phyloP scores from a whole-genome alignment of 768 basidiomycete genomes.

The Naganishia randhawae region DNA sequence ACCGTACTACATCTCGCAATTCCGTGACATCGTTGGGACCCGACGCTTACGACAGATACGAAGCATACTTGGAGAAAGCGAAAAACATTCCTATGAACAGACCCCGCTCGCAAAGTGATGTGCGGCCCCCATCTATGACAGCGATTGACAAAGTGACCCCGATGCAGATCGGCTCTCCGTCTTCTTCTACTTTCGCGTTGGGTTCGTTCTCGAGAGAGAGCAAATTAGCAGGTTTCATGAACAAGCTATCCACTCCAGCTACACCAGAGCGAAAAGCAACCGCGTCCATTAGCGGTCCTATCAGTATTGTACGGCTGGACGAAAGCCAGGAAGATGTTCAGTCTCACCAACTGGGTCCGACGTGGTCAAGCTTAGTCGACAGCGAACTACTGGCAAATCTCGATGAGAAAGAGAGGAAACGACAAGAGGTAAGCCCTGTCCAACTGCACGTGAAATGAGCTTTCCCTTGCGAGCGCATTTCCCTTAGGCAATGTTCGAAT shows the following conservation, averaged over 20 bases:
- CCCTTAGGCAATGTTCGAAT: slow-evolving; percentile 84
- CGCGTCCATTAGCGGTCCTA: slow-evolving; percentile 61
- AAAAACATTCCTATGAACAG: slow-evolving; percentile 26
- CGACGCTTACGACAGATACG: slow-evolving; percentile 86
- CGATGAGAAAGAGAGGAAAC: slow-evolving; percentile 69
- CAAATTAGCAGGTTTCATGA: slow-evolving; percentile 28
- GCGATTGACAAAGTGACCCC: not conserved
- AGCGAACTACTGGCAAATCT: slow-evolving; percentile 76
- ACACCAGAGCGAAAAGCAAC: slow-evolving; percentile 44
- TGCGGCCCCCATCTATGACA: slow-evolving; percentile 56
- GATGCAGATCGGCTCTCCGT: slow-evolving; percentile 18
- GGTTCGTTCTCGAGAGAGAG: slow-evolving; percentile 12
- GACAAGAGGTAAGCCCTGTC: slow-evolving; percentile 68
- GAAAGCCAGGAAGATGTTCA: not conserved
- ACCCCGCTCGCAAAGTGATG: slow-evolving; percentile 40
- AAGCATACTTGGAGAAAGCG: slow-evolving; percentile 64
- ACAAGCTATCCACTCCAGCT: slow-evolving; percentile 12
- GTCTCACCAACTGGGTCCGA: slow-evolving; percentile 54
- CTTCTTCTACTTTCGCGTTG: slow-evolving; percentile 7
- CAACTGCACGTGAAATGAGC: not conserved
- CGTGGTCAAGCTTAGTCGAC: slow-evolving; percentile 90
- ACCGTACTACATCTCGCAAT: slow-evolving; percentile 37
- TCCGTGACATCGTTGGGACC: slow-evolving; percentile 57
- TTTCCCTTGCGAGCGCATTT: not conserved
- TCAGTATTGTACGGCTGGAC: slow-evolving; percentile 21